A percentile compares a stretch with the other conserved stretches of the same genome.
These are phyloP conservation scores for Monsonia emarginata DNA, from an alignment of 441 rosid genomes.

Conservation along the genomic window DNA sequence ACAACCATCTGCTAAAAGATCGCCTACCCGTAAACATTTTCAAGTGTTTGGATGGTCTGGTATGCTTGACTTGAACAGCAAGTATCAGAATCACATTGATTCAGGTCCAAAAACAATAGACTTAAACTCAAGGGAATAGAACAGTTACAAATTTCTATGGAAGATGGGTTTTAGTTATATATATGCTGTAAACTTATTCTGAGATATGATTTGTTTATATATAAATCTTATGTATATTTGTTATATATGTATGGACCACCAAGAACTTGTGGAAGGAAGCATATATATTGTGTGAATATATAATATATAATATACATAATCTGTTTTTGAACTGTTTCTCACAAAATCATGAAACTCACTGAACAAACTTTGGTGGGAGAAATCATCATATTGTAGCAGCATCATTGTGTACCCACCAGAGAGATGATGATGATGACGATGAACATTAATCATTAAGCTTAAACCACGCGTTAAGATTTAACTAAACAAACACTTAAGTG, in stretches of 20 bases:
- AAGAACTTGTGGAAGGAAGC: constrained; percentile 27
- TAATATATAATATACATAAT: too few species aligned
- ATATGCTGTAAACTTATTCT: constrained; percentile 26
- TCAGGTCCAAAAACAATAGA: constrained; percentile 20
- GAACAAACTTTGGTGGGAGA: not conserved
- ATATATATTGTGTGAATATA: constrained; percentile 23
- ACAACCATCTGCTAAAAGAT: constrained; percentile 33
- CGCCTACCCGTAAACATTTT: constrained; percentile 4
- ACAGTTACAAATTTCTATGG: constrained; percentile 20
- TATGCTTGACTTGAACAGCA: constrained; percentile 45
- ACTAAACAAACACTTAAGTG: constrained; percentile 9
- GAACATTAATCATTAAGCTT: constrained; percentile 25
- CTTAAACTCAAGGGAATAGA: constrained; percentile 37
- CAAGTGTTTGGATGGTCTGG: constrained; percentile 2
- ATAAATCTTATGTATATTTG: constrained; percentile 40
- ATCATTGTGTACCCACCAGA: constrained; percentile 23
- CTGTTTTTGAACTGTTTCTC: not conserved
- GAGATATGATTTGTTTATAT: constrained; percentile 28
- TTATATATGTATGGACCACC: constrained; percentile 30
- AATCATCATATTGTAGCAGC: constrained; percentile 21
- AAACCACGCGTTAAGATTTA: constrained; percentile 25
- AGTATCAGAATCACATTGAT: constrained; percentile 23
- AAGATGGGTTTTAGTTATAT: constrained; percentile 16
- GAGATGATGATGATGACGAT: too few species aligned
- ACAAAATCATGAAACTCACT: too few species aligned